A percentile compares a stretch with the other conserved stretches of the same genome.
Evolutionary conservation across 352 stramenopile species (phyloP).

Genomic region (Hyaloperonospora brassicae): DNA sequence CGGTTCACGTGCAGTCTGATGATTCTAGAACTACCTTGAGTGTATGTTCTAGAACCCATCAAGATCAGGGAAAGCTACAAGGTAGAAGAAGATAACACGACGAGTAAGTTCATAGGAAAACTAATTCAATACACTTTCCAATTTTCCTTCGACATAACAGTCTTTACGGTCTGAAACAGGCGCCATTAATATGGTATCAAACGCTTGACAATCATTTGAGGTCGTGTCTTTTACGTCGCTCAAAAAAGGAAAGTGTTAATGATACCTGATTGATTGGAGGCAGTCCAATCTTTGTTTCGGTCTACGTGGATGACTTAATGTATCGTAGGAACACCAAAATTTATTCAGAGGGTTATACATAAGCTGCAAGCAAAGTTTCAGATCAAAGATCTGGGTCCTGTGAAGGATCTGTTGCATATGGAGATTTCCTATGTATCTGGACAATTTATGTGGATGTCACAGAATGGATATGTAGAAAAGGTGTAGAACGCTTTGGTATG

Average conservation of each 20-base stretch:
- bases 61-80: too few relatives aligned
- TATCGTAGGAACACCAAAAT: conserved; percentile 1
- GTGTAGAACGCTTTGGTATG: too few relatives aligned
- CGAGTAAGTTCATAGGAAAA: too few relatives aligned
- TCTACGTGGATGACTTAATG: conserved; percentile 8
- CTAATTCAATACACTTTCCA: too few relatives aligned
- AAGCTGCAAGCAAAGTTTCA: conserved; percentile 7
- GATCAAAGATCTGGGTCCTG: conserved; percentile 6
- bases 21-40: too few relatives aligned
- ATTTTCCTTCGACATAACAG: too few relatives aligned
- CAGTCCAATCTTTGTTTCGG: conserved; percentile 1
- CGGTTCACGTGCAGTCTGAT: too few relatives aligned
- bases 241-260: conserved; percentile 1
- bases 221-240: neutral
- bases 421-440: neutral
- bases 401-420: conserved; percentile 2
- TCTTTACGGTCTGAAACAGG: conserved; percentile 9
- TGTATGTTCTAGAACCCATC: too few relatives aligned
- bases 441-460: conserved; percentile 1
- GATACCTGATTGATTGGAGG: neutral
- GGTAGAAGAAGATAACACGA: too few relatives aligned
- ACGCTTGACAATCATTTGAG: neutral
- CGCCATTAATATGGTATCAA: conserved; percentile 4
- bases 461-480: neutral
- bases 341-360: neutral